Conservation (phyloP, 257 asterid species). For the Cynanchum wilfordii region DNA sequence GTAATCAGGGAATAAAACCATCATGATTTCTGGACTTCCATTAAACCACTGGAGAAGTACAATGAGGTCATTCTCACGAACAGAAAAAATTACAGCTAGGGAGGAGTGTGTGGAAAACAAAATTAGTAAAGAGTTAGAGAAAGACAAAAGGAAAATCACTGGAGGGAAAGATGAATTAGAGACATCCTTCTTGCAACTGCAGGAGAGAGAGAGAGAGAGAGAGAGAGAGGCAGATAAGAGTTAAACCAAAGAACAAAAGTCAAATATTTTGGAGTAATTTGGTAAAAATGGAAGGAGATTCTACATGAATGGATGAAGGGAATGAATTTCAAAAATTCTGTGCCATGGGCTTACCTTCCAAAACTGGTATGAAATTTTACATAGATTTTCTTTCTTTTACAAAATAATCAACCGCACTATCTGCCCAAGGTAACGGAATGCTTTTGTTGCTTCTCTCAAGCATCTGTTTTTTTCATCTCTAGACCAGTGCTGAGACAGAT, state of each 20-base stretch:
- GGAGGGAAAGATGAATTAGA: not conserved
- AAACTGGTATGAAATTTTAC: not conserved
- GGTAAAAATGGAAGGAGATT: not conserved
- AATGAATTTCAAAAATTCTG: not conserved
- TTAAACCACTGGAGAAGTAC: not conserved
- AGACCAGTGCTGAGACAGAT: conserved; percentile 71
- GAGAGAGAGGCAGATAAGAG: not conserved
- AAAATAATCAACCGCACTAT: conserved; percentile 71
- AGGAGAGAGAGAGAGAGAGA: not conserved
- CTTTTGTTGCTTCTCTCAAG: conserved; percentile 72
- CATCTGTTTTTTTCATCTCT: conserved; percentile 79
- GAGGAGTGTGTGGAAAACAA: not conserved
- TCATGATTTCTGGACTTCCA: not conserved
- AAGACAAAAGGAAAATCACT: not conserved
- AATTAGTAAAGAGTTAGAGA: not conserved
- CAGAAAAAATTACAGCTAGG: not conserved
- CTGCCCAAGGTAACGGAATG: conserved; percentile 82
- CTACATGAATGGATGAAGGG: not conserved
- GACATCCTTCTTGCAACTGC: not conserved
- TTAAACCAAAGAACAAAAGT: not conserved
- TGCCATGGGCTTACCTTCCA: not conserved
- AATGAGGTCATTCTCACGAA: not conserved
- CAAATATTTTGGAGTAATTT: not conserved
- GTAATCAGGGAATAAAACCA: not conserved
- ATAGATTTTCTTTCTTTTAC: conserved; percentile 19